Base-by-base conservation (phyloP, 2,329 filamentous ascomycete genomes). In the Colletotrichum sp. region DNA sequence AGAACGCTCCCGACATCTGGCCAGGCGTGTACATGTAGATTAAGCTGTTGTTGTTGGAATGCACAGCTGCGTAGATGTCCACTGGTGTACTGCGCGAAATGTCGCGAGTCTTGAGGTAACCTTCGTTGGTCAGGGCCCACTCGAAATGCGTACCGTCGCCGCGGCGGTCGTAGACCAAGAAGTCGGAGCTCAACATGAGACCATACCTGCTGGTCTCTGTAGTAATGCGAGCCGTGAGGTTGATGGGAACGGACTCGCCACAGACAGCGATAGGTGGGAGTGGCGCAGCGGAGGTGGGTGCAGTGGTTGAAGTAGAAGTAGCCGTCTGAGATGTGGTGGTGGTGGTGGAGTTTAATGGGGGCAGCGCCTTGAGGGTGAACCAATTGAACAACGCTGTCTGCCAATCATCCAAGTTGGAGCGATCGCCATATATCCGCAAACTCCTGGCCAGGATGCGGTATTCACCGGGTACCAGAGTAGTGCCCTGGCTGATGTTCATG, bases 361-460 rank as follows among this genome's bases (percentile, higher is more conserved):
- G 13, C 55, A 18, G 21, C 16, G 55, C 55, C 55, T 58, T 58
- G 21, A 58, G 21, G 13, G 55, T 28, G 55, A 58, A 58, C 55
- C 21, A 58, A 48, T 48, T 28, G 1, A 24, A 24, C 7, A 28
- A 18, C 0, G 55, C 55, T 28, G 21, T 28, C 36, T 91, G 89
- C 82, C 88, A 91, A 60, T 91, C 87, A 5, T 80, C 81, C 3
- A 82, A 77, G 63, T 86, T 83, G 16, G 82, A 80, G 48, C 81
- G 80, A 71, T 91, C 84, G 6, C 90, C 90, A 79, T 88, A 90
- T 71, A 91, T 86, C 72, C 85, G 85, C 77, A 91, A 79, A 3
- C 89, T 87, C 67, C 85, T 85, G n/a, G 89, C 83, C 0, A 84
- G 83, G 66, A 78, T 21, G 8, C 60, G 58, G 57, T 78, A 78